Base-by-base conservation (phyloP, 2,329 filamentous ascomycete species). In the Sporothrix brunneoviolacea region DNA sequence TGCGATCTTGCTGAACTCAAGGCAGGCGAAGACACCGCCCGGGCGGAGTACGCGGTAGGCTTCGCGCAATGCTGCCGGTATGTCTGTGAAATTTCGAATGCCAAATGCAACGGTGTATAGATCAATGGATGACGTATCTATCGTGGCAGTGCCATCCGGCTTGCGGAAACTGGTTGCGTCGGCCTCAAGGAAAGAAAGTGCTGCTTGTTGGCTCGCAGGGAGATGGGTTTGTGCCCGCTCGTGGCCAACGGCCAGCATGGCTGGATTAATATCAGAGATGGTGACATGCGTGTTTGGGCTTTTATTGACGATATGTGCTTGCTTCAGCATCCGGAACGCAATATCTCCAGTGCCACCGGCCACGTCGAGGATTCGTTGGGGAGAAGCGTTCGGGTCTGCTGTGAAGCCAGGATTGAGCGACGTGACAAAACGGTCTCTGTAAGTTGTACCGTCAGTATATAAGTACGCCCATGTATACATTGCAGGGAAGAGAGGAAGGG, bases 101-200 rank as follows among this genome's bases (percentile, higher is more conserved):
- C 93, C 93, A 63, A 98, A 98, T 0, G 91, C 90, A 3, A 98
- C 93, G 0, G 93, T 98, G 72, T 98, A 98, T 5, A 98, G 76
- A 66, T 98, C 93, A 50, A 97, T 76, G n/a, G 79, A 86, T 62
- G 77, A 75, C 60, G 80, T 74, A 3, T 83, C 75, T 50, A 96
- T 79, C 16, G 69, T 68, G 2, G 71, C 60, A 3, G 66, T 61
- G 57, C 77, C 70, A 19, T 55, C 54, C 8, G 49, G 32, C 2
- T 30, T 35, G 18, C 16, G 15, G 27, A 97, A 78, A 44, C 80
- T 71, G 63, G 96, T 88, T 8, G 93, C 93, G 64, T 98, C 95
- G 55, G 89, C 91, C 61, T 95, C 85, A 59, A 96, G 76, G 69
- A 95, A 98, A 50, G 74, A 73, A 21, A 86, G 73, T n/a, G 70